These are phyloP conservation scores for Neurospora sp. DNA, from an alignment of 495 filamentous ascomycete genomes.

Conservation along the genomic window DNA sequence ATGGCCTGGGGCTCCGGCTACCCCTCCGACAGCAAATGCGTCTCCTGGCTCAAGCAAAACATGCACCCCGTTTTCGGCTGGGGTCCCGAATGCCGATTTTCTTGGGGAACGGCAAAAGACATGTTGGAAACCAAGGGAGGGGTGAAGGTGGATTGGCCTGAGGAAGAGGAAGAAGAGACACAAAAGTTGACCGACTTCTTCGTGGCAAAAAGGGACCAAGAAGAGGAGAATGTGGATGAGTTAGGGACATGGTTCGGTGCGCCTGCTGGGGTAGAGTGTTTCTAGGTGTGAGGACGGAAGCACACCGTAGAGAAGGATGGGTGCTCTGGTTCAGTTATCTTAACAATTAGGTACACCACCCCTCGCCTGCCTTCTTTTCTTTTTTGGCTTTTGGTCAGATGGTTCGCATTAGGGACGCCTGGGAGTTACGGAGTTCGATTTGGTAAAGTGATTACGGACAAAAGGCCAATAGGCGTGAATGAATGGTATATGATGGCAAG, in stretches of 20 bases:
- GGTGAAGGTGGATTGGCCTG: slow-evolving; percentile 75
- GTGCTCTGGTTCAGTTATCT: too few relatives aligned
- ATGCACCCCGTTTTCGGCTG: slow-evolving; percentile 95
- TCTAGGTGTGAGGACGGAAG: slow-evolving; percentile 21
- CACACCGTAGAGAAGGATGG: too few relatives aligned
- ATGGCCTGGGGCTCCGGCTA: slow-evolving; percentile 81
- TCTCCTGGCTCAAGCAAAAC: slow-evolving; percentile 67
- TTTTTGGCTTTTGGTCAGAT: background rate
- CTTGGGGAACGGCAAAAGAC: slow-evolving; percentile 91
- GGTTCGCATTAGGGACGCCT: background rate
- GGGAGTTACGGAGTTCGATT: background rate
- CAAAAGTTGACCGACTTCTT: slow-evolving; percentile 71
- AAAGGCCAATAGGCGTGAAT: background rate
- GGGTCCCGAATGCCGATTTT: slow-evolving; percentile 85
- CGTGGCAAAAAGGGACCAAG: slow-evolving; percentile 14
- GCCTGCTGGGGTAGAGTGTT: slow-evolving; percentile 46
- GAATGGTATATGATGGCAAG: background rate
- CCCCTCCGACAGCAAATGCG: slow-evolving; percentile 76
- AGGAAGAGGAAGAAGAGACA: slow-evolving; percentile 53
- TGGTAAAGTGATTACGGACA: too few relatives aligned
- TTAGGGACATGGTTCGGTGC: slow-evolving; percentile 55
- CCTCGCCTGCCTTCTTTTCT: background rate
- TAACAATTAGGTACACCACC: too few relatives aligned
- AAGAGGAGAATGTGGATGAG: slow-evolving; percentile 42
- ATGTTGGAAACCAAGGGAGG: slow-evolving; percentile 62